These are phyloP conservation scores for Posidonia australis DNA, from an alignment of 106 monocot genomes.

Conservation along the genomic window DNA sequence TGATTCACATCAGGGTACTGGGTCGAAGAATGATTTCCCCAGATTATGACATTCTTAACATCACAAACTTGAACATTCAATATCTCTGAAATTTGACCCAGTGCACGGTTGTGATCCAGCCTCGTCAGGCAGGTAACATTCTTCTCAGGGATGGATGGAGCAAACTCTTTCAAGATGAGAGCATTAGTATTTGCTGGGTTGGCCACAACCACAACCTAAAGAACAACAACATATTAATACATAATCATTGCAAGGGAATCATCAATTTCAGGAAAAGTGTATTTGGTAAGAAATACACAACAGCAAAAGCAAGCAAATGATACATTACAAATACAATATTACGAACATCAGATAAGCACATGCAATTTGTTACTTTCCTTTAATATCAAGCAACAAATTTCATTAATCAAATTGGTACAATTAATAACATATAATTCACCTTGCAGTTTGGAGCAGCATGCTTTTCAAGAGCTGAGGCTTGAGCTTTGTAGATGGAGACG, in stretches of 20 bases:
- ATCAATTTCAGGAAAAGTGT: neutral
- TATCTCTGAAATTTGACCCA: slow-evolving; percentile 75
- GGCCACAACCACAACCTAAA: slow-evolving; percentile 76
- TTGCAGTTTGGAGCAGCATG: slow-evolving; percentile 85
- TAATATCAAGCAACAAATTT: too few species aligned
- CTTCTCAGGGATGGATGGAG: slow-evolving; percentile 70
- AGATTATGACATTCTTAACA: slow-evolving; percentile 28
- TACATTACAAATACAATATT: too few species aligned
- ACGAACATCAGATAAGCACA: neutral
- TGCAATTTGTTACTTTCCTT: too few species aligned
- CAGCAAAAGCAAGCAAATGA: neutral
- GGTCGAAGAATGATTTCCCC: slow-evolving; percentile 33
- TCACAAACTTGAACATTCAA: slow-evolving; percentile 47
- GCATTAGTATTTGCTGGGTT: slow-evolving; percentile 91
- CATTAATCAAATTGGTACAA: neutral
- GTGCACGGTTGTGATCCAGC: slow-evolving; percentile 80
- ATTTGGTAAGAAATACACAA: neutral
- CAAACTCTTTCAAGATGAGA: slow-evolving; percentile 74
- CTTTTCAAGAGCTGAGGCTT: slow-evolving; percentile 74
- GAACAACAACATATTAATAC: neutral
- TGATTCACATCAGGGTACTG: slow-evolving; percentile 32
- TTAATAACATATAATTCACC: slow-evolving; percentile 15
- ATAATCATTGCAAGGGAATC: too few species aligned
- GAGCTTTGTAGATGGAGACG: slow-evolving; percentile 87
- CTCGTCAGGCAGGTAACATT: slow-evolving; percentile 87